Evolutionary conservation across 2,329 filamentous ascomycete genomes (phyloP).

Genomic region (Ophiostoma australiae): DNA sequence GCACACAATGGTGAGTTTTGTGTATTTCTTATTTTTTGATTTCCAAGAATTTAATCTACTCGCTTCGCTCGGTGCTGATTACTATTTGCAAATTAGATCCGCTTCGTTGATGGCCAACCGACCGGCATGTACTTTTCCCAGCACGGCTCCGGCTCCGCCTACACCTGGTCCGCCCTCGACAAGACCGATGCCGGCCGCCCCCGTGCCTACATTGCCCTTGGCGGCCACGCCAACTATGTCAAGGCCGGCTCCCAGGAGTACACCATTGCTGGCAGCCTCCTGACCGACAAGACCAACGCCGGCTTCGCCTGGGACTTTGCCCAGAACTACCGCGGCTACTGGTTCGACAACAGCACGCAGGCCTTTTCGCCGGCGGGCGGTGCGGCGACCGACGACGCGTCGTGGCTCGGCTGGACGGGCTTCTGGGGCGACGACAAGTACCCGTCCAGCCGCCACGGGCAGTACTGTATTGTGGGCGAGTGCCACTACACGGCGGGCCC

Average conservation of each 20-base stretch:
- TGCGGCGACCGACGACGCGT: conserved; percentile 15
- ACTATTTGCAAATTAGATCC: conserved; percentile 24
- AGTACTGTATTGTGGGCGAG: conserved; percentile 30
- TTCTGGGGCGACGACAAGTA: conserved; percentile 31
- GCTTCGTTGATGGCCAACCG: conserved; percentile 29
- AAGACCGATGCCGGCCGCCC: conserved; percentile 25
- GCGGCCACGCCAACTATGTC: conserved; percentile 31
- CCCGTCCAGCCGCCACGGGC: conserved; percentile 20
- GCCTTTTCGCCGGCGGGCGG: conserved; percentile 25
- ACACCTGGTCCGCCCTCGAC: conserved; percentile 28
- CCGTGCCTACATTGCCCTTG: conserved; percentile 27
- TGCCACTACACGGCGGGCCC: conserved; percentile 30
- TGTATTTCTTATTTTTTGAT: background rate
- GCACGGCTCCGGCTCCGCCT: conserved; percentile 30
- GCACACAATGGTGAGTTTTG: conserved; percentile 28
- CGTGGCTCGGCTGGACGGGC: conserved; percentile 29
- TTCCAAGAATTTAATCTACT: background rate
- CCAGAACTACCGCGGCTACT: conserved; percentile 30
- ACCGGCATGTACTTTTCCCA: conserved; percentile 29
- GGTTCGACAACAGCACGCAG: conserved; percentile 25
- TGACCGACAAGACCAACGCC: conserved; percentile 29
- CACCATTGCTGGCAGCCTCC: conserved; percentile 26
- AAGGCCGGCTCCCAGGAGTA: conserved; percentile 29
- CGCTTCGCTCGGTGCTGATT: background rate
- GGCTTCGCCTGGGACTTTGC: conserved; percentile 29